Base-by-base conservation (phyloP, 176 grass and related monocot genomes). In the Miscanthus lutarioriparius region DNA sequence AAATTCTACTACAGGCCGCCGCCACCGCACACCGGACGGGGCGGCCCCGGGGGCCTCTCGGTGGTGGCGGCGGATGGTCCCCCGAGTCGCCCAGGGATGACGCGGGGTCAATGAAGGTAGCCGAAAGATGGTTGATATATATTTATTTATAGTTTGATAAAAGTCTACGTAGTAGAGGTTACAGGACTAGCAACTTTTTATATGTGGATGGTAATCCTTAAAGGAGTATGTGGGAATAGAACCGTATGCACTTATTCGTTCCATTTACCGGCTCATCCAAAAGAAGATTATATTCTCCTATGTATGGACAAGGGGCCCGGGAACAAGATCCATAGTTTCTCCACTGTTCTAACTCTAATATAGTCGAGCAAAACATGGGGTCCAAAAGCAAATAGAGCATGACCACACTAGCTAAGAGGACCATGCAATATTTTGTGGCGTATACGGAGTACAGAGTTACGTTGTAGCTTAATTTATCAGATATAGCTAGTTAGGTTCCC, bases 261-360 rank as follows among this genome's bases (percentile, higher is more conserved):
- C 73, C 79, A 37, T 65, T 82, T 78, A 59, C 36, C 67, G 40
- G 44, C 58, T 73, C 53, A 28, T 22, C 14, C 0, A 77, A 86
- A 78, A 77, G 77, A 41, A 77, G 53, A 86, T 90, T 78, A 77
- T 77, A 82, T 89, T 75, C 53, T 86, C 53, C 64, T 72, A 76
- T 73, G 66, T 72, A 67, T 86, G 79, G 73, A 78, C 26, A 72
- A 13, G 8, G 22, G 8, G 28, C 28, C 28, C 1, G 22, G 3
- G 20, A n/a, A 77, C 22, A 78, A 82, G 79, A 78, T 78, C 78
- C 28, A 72, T 9, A 69, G 35, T 72, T 77, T 82, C 72, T 82
- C 72, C 25, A 82, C 53, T 77, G 43, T 82, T 86, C 83, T 71
- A 70, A 45, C 41, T 74, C 32, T 74, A 66, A 25, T 65, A 61